Conservation (phyloP, 345 rosid genomes). For the Salix koriyanagi region DNA sequence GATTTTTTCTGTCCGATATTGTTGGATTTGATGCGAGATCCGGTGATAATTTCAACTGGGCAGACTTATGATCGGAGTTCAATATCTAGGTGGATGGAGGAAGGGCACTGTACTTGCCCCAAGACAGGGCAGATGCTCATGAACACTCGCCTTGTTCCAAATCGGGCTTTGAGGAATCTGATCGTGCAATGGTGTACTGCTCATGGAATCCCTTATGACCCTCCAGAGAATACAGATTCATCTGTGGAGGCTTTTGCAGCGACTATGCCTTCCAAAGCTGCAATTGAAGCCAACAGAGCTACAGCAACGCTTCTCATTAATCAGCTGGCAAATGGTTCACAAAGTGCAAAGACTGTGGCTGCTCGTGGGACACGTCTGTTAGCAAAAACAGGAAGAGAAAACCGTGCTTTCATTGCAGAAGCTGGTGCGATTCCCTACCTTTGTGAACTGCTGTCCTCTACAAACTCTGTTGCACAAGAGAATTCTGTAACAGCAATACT, state of each 20-base stretch:
- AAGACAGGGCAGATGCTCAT: not conserved
- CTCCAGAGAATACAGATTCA: constrained; percentile 45
- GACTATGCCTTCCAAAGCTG: constrained; percentile 65
- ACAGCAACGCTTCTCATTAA: constrained; percentile 63
- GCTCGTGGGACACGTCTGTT: constrained; percentile 77
- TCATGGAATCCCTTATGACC: constrained; percentile 56
- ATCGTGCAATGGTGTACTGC: constrained; percentile 82
- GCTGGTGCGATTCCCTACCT: constrained; percentile 89
- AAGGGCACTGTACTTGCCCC: not conserved
- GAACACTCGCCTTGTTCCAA: not conserved
- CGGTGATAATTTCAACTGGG: not conserved
- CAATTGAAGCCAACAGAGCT: constrained; percentile 75
- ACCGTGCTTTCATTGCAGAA: constrained; percentile 78
- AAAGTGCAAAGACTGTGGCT: constrained; percentile 57
- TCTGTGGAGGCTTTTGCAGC: constrained; percentile 50
- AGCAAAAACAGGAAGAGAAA: constrained; percentile 87
- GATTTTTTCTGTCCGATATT: not conserved
- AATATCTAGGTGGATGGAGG: not conserved
- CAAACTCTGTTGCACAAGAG: constrained; percentile 68
- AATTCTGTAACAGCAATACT: constrained; percentile 91
- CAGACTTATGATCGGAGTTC: not conserved
- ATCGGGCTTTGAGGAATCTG: not conserved
- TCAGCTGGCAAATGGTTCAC: constrained; percentile 62
- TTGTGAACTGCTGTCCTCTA: constrained; percentile 50
- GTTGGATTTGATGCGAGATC: constrained; percentile 4